Base-by-base conservation (phyloP, 2,329 filamentous ascomycete genomes). In the Alternaria alternata region DNA sequence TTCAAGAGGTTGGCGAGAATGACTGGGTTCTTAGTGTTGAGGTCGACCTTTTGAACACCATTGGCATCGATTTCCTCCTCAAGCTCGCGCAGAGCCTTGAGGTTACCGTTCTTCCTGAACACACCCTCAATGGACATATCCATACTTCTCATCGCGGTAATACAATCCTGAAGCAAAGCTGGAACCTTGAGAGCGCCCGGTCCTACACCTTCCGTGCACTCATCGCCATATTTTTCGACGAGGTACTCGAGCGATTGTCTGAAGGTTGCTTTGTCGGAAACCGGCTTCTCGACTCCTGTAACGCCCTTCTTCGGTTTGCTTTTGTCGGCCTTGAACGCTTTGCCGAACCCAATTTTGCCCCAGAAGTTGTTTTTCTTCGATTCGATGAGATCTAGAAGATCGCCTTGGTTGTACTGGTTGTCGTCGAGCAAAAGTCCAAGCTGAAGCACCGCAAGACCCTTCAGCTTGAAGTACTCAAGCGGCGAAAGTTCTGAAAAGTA, bases 51-150 rank as follows among this genome's bases (percentile, higher is more conserved):
- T 66, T 96, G 93, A 61, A 91, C 92, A 42, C 93, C 94, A 54
- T 93, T 90, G 44, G 88, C 88, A 77, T 99, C 95, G 65, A 99
- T 93, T 69, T 89, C 85, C 57, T 96, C 92, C 39, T 93, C 90
- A 7, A 96, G 84, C 63, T 97, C 94, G 69, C 91, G 92, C 44
- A 97, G 85, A 68, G 94, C 92, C 78, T 95, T 94, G 81, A 99
- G 97, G 79, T 98, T 99, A 70, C 95, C 95, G 73, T 98, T 99
- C 85, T 99, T 99, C 70, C 95, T 89, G 87, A 99, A 99, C 22
- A 99, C 94, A 71, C 95, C 95, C 79, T 99, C 95, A 1, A 99
- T 93, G 2, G 94, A 98, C 82, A 99, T 93, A 78, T 99, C 95
- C 93, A 99, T 98, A 79, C 94, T 95, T 70, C 94, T 89, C 92